Evolutionary conservation across 1,284 basidiomycete genomes (phyloP).

Genomic region (Papiliotrema flavescens): DNA sequence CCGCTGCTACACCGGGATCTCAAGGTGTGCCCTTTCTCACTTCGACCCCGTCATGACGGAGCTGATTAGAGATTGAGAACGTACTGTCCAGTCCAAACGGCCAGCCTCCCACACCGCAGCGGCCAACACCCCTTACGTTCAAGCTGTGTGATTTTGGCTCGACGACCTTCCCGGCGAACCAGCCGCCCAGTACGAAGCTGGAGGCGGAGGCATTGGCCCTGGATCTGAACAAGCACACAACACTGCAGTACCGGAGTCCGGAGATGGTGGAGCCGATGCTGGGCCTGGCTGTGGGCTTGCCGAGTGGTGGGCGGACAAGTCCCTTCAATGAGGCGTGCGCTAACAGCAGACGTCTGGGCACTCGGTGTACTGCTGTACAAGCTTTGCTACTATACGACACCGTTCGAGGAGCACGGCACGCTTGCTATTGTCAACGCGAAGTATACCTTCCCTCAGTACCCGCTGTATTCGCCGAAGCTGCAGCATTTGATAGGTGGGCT

Average conservation of each 20-base stretch:
- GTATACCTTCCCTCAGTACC: conserved; percentile 89
- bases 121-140: conserved; percentile 60
- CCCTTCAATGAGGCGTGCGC: background rate
- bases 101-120: conserved; percentile 53
- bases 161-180: conserved; percentile 67
- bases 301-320: conserved; percentile 52
- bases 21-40: conserved; percentile 61
- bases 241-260: conserved; percentile 90
- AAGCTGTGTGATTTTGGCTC: conserved; percentile 99
- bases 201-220: conserved; percentile 84
- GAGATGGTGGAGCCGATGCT: conserved; percentile 84
- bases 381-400: conserved; percentile 96
- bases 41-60: no score
- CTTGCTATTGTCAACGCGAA: conserved; percentile 95
- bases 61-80: conserved; percentile 69
- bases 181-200: conserved; percentile 67
- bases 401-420: conserved; percentile 94
- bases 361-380: conserved; percentile 75
- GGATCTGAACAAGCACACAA: conserved; percentile 92
- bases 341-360: conserved; percentile 64
- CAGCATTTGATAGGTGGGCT: conserved; percentile 80
- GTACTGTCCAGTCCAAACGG: conserved; percentile 60
- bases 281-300: conserved; percentile 45
- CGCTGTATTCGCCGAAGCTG: conserved; percentile 82
- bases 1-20: conserved; percentile 93